Evolutionary conservation across 2,329 filamentous ascomycete species (phyloP).

Genomic region (Trichoderma sp.): DNA sequence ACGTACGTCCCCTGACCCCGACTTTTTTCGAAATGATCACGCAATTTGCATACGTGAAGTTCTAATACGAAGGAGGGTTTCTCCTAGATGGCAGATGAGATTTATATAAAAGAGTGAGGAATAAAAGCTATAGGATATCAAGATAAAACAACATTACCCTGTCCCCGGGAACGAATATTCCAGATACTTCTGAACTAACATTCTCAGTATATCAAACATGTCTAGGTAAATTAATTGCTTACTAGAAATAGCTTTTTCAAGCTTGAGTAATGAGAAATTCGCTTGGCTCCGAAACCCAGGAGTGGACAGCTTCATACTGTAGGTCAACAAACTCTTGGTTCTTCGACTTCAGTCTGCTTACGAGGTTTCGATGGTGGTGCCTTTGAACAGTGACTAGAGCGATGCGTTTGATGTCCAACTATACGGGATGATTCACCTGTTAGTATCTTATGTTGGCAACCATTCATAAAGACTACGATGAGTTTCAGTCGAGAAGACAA

Average conservation of each 20-base stretch:
- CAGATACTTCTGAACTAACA: background rate
- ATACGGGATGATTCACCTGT: background rate
- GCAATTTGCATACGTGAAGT: background rate
- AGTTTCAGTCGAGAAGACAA: background rate
- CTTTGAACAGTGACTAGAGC: background rate
- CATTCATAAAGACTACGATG: background rate
- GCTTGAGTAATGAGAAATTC: background rate
- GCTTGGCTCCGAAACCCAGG: background rate
- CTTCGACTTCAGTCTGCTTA: background rate
- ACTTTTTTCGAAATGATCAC: background rate
- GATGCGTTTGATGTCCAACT: background rate
- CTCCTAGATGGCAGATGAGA: background rate
- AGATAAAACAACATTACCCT: background rate
- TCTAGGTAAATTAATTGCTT: background rate
- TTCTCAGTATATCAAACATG: background rate
- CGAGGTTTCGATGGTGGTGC: background rate
- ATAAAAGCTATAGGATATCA: background rate
- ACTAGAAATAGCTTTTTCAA: background rate
- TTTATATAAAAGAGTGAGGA: background rate
- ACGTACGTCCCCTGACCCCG: background rate
- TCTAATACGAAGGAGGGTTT: background rate
- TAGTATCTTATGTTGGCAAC: background rate
- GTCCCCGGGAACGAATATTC: too few species aligned
- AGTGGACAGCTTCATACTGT: background rate
- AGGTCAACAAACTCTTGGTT: background rate